These are phyloP conservation scores for Cicer judaicum DNA, from an alignment of 306 rosid genomes.

Conservation along the genomic window DNA sequence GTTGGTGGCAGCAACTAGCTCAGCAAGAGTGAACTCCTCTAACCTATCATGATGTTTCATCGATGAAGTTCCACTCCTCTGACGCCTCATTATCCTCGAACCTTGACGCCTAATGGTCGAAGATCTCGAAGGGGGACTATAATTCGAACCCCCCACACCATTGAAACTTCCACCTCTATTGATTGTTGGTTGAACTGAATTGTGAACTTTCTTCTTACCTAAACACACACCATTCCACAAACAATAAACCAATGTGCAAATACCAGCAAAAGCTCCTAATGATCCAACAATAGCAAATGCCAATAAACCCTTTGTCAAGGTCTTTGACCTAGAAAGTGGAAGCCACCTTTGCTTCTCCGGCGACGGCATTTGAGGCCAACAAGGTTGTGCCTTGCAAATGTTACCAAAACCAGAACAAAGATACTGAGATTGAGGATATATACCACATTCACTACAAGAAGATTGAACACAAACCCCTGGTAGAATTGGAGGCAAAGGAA, in stretches of 20 bases:
- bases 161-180: slow-evolving; percentile 77
- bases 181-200: slow-evolving; percentile 92
- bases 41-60: slow-evolving; percentile 75
- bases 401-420: slow-evolving; percentile 64
- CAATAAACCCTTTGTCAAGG: slow-evolving; percentile 68
- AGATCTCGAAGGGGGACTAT: slow-evolving; percentile 76
- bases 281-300: slow-evolving; percentile 86
- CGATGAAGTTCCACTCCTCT: slow-evolving; percentile 92
- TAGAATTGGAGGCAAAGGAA: slow-evolving; percentile 66
- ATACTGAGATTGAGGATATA: slow-evolving; percentile 57
- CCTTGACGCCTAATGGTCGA: slow-evolving; percentile 78
- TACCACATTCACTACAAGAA: slow-evolving; percentile 63
- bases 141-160: slow-evolving; percentile 49
- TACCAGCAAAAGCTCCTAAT: slow-evolving; percentile 72
- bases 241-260: slow-evolving; percentile 72
- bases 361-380: slow-evolving; percentile 33
- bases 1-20: slow-evolving; percentile 75
- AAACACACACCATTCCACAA: slow-evolving; percentile 89
- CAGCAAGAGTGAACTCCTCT: slow-evolving; percentile 76
- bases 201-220: slow-evolving; percentile 82
- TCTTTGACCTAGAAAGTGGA: slow-evolving; percentile 42
- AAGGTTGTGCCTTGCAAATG: slow-evolving; percentile 62
- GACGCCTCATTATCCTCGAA: slow-evolving; percentile 87
- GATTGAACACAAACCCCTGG: slow-evolving; percentile 86
- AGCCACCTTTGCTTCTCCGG: neutral